Evolutionary conservation across 2,329 filamentous ascomycete genomes (phyloP), one percentile per base, ranked within the genome.

Genomic region (Talaromyces sp.): DNA sequence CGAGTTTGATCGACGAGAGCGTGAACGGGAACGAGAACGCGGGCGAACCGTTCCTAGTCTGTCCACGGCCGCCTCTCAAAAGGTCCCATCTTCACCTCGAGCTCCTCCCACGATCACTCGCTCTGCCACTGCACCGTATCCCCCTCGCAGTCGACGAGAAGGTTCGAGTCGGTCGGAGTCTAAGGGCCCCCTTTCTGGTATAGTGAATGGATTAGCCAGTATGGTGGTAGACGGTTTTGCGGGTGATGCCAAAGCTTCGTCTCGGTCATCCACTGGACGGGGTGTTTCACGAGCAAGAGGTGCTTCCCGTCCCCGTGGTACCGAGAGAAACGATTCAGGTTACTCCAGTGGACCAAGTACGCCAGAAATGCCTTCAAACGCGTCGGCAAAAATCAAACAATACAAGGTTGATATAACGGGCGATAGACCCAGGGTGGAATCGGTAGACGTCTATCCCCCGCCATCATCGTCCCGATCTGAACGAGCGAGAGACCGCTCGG

Each of bases 91-190:
- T 19, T 67, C 70, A 8, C 56, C 70, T 13, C 75, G 74, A 16
- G 71, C 75, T n/a, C 70, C 74, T 33, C 69, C 75, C 22, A 70
- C 74, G 60, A 66, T 71, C 43, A 67, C 71, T 14, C 77, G 77
- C 49, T 72, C 78, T 33, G 69, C 75, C 41, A 76, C 75, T 37
- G 68, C 70, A 19, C 69, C 72, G 31, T 71, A 73, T 63, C 68
- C 70, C 27, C 67, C 70, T 35, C 73, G 72, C 16, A 61, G 73
- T 11, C 75, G 74, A 59, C 70, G 71, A n/a, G 71, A 77, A 64
- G 64, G 64, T 31, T 72, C 74, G 31, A 64, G 66, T 60, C 19
- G 91, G 91, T 50, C 90, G 79, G 66, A 67, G 35, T 64, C 66
- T 27, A 67, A 66, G 3, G 61, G 65, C 13, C 24, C 52, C 27